phyloP scores from a whole-genome alignment of 1,139 yeast genomes.

The Geotrichum restrictum region DNA sequence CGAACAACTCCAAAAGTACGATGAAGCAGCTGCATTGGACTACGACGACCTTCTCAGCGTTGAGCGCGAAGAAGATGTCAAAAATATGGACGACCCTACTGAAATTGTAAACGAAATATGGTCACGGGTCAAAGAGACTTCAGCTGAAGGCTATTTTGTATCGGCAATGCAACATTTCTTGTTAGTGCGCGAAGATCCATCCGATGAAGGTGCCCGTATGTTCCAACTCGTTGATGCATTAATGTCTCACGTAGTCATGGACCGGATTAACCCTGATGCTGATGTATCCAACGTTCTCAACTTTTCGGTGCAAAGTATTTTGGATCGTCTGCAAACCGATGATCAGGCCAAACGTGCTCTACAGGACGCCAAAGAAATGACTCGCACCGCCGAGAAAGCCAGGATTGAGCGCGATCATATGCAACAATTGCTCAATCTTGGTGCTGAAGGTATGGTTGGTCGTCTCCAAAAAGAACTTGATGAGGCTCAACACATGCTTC shows the following conservation, averaged over 20 bases:
- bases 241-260: slow-evolving; percentile 71
- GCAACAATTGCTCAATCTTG: slow-evolving; percentile 67
- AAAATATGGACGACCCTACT: slow-evolving; percentile 56
- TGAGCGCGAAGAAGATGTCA: slow-evolving; percentile 54
- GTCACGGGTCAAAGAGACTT: slow-evolving; percentile 62
- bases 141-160: slow-evolving; percentile 61
- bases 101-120: slow-evolving; percentile 54
- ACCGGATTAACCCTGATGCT: slow-evolving; percentile 45
- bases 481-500: slow-evolving; percentile 68
- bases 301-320: slow-evolving; percentile 74
- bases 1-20: slow-evolving; percentile 63
- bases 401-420: slow-evolving; percentile 81
- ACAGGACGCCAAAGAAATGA: slow-evolving; percentile 64
- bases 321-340: slow-evolving; percentile 80
- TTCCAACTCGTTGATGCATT: slow-evolving; percentile 78
- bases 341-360: slow-evolving; percentile 82
- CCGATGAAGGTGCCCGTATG: slow-evolving; percentile 66
- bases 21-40: slow-evolving; percentile 65
- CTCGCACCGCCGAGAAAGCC: slow-evolving; percentile 70
- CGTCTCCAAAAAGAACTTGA: slow-evolving; percentile 62
- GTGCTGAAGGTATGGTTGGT: slow-evolving; percentile 81
- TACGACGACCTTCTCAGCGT: slow-evolving; percentile 58
- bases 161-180: slow-evolving; percentile 83
- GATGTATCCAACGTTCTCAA: slow-evolving; percentile 76
- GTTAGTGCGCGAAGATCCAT: slow-evolving; percentile 44